Base-by-base conservation (phyloP, 495 filamentous ascomycete species). In the Letharia columbiana region DNA sequence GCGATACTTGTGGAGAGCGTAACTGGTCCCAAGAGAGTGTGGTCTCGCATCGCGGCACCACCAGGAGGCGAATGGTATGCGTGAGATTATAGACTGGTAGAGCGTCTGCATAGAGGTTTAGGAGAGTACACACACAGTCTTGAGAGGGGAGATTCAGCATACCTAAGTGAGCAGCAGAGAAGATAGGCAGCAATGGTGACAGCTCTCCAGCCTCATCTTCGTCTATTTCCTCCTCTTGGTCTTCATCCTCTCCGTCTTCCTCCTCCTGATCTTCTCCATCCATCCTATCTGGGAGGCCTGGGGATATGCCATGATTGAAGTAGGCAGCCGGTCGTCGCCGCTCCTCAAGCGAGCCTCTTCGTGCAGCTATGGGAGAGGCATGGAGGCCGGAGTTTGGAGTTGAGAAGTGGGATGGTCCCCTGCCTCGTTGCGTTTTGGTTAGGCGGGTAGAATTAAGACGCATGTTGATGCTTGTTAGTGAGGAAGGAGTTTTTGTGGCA, bases 11-110 rank as follows among this genome's bases (percentile, higher is more conserved):
- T 10, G 92, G 93, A 13, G 92, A 95, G 60, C 92, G 84, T 67
- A 98, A 79, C 75, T 98, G 93, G 66, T 96, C 92, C 92, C 92
- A 98, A n/a, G 90, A 87, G 61, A 98, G 76, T 0, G 90, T 92
- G 6, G 92, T 96, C 75, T 98, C 92, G 75, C 90, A 93, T 74
- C 88, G 84, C 31, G 89, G 80, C 61, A 89, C 81, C 57, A 98
- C 86, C 52, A 96, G 78, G 28, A 89, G 84, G 64, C 92, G 89
- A 61, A 96, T 92, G 17, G 88, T 83, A 78, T 96, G 92, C 49
- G 91, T 94, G 67, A 94, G 83, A 71, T 89, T 89, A 79, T 96
- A 96, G 62, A 96, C 86, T 1, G 93, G 92, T 8, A 98, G 81
- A 9, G 80, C 75, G 75, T 91, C 88, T 89, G 65, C 37, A 31